Base-by-base conservation (phyloP, 2,329 filamentous ascomycete genomes). In the Cladophialophora exuberans region DNA sequence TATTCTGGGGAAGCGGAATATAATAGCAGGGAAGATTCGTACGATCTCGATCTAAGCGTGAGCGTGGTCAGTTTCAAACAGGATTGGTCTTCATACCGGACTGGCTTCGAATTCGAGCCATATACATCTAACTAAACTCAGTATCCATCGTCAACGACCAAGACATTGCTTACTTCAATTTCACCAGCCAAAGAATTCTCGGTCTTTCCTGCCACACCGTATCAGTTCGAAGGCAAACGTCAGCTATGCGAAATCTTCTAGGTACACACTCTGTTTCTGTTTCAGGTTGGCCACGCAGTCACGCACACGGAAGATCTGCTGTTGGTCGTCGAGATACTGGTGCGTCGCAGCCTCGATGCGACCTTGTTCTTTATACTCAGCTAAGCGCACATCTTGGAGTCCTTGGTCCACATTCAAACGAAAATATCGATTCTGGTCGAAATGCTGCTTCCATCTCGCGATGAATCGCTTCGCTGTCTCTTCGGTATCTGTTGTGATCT, bases 321-420 rank as follows among this genome's bases (percentile, higher is more conserved):
- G 26, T n/a, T 52, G 56, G 13, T 42, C 46, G 11, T 56, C 41
- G 13, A 68, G 59, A 54, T 69, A 70, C 10, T 47, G 36, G 9
- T 54, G 52, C 26, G 68, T 69, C 17, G 60, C 60, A 23, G 62
- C 51, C 18, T 65, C 59, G 45, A 58, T 52, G 15, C 64, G 62
- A 35, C 57, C 55, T n/a, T 62, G 39, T 18, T 68, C 59, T 7
- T 64, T 45, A 30, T 56, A 69, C 17, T 73, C 69, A 5, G 69
- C 65, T 38, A 75, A 65, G 1, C 64, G 65, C 1, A 74, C 66
- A 15, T 67, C 57, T 33, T 70, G 62, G 1, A 75, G 56, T 1
- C 72, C 72, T 3, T 67, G 65, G 5, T 69, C 60, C 4, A 75
- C 72, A 39, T 73, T 74, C 55, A 75, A 73, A 0, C 72, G 70